A percentile compares a stretch with the other conserved stretches of the same genome.
These are phyloP conservation scores for Xylariaceae sp. DNA, from an alignment of 2,329 filamentous ascomycete species.

Conservation along the genomic window DNA sequence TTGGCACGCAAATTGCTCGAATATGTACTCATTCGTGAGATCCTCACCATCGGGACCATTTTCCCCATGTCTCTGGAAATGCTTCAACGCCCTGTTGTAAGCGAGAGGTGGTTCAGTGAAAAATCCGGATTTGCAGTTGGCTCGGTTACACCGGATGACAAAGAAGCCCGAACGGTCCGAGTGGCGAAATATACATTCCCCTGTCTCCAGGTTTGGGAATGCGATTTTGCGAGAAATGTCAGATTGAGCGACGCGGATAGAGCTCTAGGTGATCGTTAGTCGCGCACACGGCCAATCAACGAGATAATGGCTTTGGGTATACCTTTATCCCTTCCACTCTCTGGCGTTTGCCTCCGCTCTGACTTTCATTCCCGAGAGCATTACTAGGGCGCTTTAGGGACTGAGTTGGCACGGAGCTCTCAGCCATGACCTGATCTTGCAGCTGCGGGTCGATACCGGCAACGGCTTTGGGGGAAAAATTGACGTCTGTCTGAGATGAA, in stretches of 20 bases:
- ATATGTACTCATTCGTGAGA: constrained; percentile 37
- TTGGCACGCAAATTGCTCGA: constrained; percentile 34
- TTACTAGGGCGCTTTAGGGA: constrained; percentile 20
- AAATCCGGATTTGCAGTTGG: constrained; percentile 24
- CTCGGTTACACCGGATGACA: constrained; percentile 33
- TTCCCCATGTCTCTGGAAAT: constrained; percentile 33
- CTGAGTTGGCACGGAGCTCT: constrained; percentile 10
- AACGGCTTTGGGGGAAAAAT: constrained; percentile 8
- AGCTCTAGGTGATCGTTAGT: constrained; percentile 16
- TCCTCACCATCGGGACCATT: constrained; percentile 14
- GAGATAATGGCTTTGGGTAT: not conserved
- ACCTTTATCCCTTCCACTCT: constrained; percentile 25
- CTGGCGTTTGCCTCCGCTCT: constrained; percentile 23
- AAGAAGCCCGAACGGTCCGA: constrained; percentile 29
- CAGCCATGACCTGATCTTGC: constrained; percentile 21
- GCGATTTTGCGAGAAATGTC: constrained; percentile 30
- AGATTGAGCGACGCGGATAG: constrained; percentile 4
- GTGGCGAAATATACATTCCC: constrained; percentile 37
- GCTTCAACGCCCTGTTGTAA: constrained; percentile 35
- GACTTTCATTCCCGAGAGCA: constrained; percentile 6
- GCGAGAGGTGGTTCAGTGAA: constrained; percentile 34
- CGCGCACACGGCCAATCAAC: not conserved
- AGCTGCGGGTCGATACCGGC: constrained; percentile 20
- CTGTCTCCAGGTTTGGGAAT: constrained; percentile 32
- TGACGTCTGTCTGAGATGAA: constrained; percentile 13